A percentile compares a stretch with the other conserved stretches of the same genome.
phyloP scores from a whole-genome alignment of 2,329 filamentous ascomycete species.

The Cercospora zeae-maydis region DNA sequence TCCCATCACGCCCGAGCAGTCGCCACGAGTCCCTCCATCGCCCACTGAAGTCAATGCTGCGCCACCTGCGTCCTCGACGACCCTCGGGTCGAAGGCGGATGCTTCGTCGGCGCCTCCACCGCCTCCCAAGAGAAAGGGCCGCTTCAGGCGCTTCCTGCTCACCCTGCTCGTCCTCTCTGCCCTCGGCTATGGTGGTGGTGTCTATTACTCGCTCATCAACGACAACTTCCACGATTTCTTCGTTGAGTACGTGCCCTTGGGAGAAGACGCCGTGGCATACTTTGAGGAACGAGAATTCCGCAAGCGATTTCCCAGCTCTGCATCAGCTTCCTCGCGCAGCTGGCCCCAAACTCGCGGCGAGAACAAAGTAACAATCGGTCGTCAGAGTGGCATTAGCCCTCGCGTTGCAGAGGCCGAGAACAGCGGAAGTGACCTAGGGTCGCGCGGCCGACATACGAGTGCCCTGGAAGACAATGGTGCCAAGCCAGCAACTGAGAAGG shows the following conservation, averaged over 20 bases:
- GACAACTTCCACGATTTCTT: slow-evolving; percentile 99
- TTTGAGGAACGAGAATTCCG: slow-evolving; percentile 93
- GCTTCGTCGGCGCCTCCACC: slow-evolving; percentile 43
- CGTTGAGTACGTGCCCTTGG: slow-evolving; percentile 91
- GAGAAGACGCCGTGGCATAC: slow-evolving; percentile 90
- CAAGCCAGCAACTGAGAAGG: slow-evolving; percentile 40
- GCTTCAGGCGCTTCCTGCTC: slow-evolving; percentile 72
- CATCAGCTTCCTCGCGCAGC: slow-evolving; percentile 37
- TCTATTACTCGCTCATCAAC: slow-evolving; percentile 88
- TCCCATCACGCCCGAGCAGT: slow-evolving; percentile 18
- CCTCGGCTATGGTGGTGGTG: slow-evolving; percentile 78
- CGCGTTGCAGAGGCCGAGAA: slow-evolving; percentile 63
- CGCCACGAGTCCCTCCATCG: slow-evolving; percentile 22
- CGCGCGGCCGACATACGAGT: slow-evolving; percentile 58
- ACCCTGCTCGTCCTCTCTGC: slow-evolving; percentile 72
- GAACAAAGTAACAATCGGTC: slow-evolving; percentile 74
- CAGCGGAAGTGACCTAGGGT: slow-evolving; percentile 40
- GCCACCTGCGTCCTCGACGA: slow-evolving; percentile 25
- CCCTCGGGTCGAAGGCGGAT: slow-evolving; percentile 38
- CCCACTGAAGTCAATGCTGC: slow-evolving; percentile 25
- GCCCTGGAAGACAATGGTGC: slow-evolving; percentile 51
- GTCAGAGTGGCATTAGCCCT: slow-evolving; percentile 81
- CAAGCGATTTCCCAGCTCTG: slow-evolving; percentile 68
- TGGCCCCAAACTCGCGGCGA: slow-evolving; percentile 53
- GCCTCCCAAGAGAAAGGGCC: slow-evolving; percentile 60